Conservation (phyloP, 345 rosid species). For the Arabidopsis arenosa region DNA sequence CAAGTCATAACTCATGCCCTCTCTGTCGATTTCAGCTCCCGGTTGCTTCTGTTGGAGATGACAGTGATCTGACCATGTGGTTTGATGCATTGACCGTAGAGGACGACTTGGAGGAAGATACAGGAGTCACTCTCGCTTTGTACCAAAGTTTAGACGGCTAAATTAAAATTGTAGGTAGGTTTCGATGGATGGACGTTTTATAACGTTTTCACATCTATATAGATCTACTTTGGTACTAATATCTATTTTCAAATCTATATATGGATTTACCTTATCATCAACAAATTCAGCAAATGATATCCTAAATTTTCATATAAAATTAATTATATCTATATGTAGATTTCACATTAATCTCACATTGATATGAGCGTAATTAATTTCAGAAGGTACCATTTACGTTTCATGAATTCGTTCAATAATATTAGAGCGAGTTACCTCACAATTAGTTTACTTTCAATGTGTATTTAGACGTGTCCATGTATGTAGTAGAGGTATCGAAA, state of each 20-base stretch:
- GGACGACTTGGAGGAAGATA: constrained; percentile 22
- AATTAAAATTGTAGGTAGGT: not conserved
- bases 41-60: not conserved
- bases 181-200: not conserved
- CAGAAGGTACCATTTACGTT: too few relatives aligned
- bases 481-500: too few relatives aligned
- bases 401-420: too few relatives aligned
- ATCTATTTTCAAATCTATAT: not conserved
- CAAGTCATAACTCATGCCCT: constrained; percentile 54
- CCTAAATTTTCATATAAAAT: too few relatives aligned
- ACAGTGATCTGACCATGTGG: constrained; percentile 20
- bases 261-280: not conserved
- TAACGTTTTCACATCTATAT: not conserved
- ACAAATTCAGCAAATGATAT: too few relatives aligned
- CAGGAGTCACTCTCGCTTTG: not conserved
- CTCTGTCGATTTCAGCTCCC: constrained; percentile 54
- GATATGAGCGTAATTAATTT: too few relatives aligned
- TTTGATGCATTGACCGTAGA: constrained; percentile 16
- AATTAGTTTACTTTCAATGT: too few relatives aligned
- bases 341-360: too few relatives aligned
- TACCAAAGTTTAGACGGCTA: constrained; percentile 4
- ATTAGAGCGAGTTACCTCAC: too few relatives aligned
- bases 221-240: not conserved
- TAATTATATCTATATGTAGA: too few relatives aligned
- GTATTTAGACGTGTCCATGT: too few relatives aligned